Percentiles rank a stretch among this genome's conserved stretches.
Evolutionary conservation across 345 rosid species (phyloP).

Genomic region (Lumnitzera littorea): DNA sequence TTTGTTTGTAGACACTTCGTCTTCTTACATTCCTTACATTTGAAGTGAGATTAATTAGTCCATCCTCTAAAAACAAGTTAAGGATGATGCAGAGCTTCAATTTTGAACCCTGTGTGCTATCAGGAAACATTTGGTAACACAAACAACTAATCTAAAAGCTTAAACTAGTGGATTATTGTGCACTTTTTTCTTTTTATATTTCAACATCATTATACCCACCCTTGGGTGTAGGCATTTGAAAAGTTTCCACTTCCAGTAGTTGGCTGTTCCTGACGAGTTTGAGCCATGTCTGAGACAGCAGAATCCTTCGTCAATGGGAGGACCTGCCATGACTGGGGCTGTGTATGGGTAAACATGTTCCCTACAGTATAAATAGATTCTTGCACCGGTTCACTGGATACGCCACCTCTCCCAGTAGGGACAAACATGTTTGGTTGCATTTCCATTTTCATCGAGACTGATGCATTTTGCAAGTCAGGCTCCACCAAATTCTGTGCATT

Average conservation of each 20-base stretch:
- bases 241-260: constrained; percentile 7
- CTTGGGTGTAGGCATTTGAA: constrained; percentile 53
- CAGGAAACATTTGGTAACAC: no score
- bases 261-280: constrained; percentile 24
- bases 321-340: constrained; percentile 36
- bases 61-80: no score
- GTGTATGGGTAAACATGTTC: constrained; percentile 34
- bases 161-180: no score
- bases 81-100: no score
- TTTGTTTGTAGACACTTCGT: no score
- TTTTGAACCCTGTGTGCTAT: no score
- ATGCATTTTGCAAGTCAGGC: constrained; percentile 29
- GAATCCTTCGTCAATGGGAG: constrained; percentile 24
- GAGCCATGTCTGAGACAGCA: constrained; percentile 17
- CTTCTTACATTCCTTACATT: no score
- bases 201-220: constrained; percentile 29
- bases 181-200: background rate
- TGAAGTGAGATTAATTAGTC: no score
- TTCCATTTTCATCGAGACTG: constrained; percentile 28
- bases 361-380: constrained; percentile 38
- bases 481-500: constrained; percentile 34
- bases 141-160: no score
- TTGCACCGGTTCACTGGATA: constrained; percentile 27
- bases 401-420: constrained; percentile 26
- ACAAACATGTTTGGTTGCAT: constrained; percentile 23